Evolutionary conservation across 805 yeast species (phyloP).

Genomic region (Lipomyces japonicus): DNA sequence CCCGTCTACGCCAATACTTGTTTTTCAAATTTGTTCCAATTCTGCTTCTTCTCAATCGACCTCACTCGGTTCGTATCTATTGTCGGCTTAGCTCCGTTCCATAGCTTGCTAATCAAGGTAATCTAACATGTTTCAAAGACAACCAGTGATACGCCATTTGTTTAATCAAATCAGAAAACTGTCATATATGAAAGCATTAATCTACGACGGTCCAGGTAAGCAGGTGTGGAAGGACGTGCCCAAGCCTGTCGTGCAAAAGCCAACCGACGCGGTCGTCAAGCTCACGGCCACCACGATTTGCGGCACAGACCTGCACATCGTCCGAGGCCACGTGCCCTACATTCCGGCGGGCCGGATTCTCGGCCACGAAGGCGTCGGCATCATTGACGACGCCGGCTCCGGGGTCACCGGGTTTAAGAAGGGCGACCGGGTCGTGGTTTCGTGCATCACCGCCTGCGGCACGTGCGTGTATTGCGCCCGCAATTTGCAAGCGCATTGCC

Average conservation of each 20-base stretch:
- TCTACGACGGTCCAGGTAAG: slow-evolving; percentile 18
- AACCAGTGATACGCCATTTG: no score
- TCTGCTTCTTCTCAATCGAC: no score
- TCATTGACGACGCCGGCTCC: slow-evolving; percentile 43
- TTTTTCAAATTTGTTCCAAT: no score
- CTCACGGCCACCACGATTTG: slow-evolving; percentile 50
- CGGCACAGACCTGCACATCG: slow-evolving; percentile 54
- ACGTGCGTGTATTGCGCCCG: slow-evolving; percentile 52
- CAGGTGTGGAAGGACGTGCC: slow-evolving; percentile 23
- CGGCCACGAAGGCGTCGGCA: slow-evolving; percentile 45
- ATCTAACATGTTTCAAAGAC: no score
- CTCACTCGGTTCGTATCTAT: no score
- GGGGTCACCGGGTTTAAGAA: slow-evolving; percentile 38
- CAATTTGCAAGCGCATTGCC: slow-evolving; percentile 31
- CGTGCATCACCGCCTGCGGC: slow-evolving; percentile 58
- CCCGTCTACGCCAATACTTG: no score
- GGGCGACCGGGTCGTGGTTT: slow-evolving; percentile 49
- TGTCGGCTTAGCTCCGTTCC: no score
- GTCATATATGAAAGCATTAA: slow-evolving; percentile 21
- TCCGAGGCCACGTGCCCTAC: slow-evolving; percentile 43
- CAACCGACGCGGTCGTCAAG: slow-evolving; percentile 47
- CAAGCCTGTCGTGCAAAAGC: slow-evolving; percentile 15
- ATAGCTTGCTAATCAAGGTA: no score
- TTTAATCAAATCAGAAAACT: no score
- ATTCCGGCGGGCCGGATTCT: slow-evolving; percentile 43